Evolutionary conservation across 164 flowering plant species (phyloP), one percentile per base, ranked within the genome.

Genomic region (Protea cynaroides): DNA sequence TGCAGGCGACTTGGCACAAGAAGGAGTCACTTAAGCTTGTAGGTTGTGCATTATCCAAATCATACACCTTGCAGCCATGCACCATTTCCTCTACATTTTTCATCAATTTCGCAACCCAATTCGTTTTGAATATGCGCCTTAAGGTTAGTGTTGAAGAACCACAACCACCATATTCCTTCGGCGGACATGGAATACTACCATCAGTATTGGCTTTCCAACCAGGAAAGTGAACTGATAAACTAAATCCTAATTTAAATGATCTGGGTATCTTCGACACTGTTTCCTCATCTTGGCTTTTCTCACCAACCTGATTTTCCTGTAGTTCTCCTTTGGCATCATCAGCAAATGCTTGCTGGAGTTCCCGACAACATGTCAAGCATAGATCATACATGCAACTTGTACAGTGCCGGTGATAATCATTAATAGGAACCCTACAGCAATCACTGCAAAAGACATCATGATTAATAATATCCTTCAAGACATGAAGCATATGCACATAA

Each of bases 21-120:
- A 65, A 70, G 53, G 72, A 64, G 63, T 73, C 70, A 49, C 63
- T 54, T 2, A 23, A 56, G 9, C 58, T 81, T 64, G 61, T 56
- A 14, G 70, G 70, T 36, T 67, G 71, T 19, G 59, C 64, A 74
- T 60, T 40, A 23, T 63, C 73, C 63, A 59, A 37, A 62, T 80
- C 83, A 69, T 65, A 25, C 67, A 82, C 75, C 71, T 80, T 88
- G 67, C 97, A 94, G 29, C 96, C 96, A 73, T 75, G 78, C 60
- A 94, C 95, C 91, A 94, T 85, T 79, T 94, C 97, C 75, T 91
- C 97, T 17, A 82, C 85, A 81, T 83, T 85, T 78, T 91, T 94
- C 29, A 85, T 90, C 63, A 94, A 81, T 68, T 89, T 94, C 46
- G 96, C 95, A 73, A 91, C 95, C 99, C 99, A 94, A 61, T 94